Evolutionary conservation across 768 basidiomycete genomes (phyloP).

Genomic region (Imleria badia): DNA sequence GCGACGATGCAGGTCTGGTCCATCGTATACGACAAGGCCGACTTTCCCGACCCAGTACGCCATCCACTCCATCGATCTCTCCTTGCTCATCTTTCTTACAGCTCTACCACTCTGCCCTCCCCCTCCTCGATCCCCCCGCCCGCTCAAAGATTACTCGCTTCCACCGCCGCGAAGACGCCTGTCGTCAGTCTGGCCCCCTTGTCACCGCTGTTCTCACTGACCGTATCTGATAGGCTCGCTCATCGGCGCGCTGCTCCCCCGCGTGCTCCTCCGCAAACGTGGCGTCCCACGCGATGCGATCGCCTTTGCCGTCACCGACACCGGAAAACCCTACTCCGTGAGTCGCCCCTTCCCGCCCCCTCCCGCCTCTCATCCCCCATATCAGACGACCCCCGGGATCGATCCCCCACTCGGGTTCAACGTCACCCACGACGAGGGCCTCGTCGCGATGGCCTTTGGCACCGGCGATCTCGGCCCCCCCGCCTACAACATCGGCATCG

Average conservation of each 20-base stretch:
- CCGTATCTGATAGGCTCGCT: slow-evolving; percentile 60
- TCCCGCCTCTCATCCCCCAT: slow-evolving; percentile 5
- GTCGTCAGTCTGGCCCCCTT: slow-evolving; percentile 43
- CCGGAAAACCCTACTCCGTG: slow-evolving; percentile 78
- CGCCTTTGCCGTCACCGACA: slow-evolving; percentile 53
- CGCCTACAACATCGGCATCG: slow-evolving; percentile 62
- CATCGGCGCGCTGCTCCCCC: slow-evolving; percentile 72
- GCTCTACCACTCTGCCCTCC: slow-evolving; percentile 64
- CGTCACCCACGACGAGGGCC: slow-evolving; percentile 74
- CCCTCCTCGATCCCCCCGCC: slow-evolving; percentile 56
- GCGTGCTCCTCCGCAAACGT: slow-evolving; percentile 58
- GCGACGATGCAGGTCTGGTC: slow-evolving; percentile 44
- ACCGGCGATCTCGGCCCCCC: slow-evolving; percentile 52
- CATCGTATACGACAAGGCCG: slow-evolving; percentile 35
- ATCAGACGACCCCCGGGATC: slow-evolving; percentile 44
- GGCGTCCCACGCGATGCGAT: slow-evolving; percentile 50
- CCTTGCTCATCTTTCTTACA: slow-evolving; percentile 27
- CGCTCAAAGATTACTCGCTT: slow-evolving; percentile 60
- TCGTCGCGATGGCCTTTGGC: slow-evolving; percentile 65
- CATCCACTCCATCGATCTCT: not conserved
- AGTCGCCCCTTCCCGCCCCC: slow-evolving; percentile 27
- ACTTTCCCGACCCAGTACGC: slow-evolving; percentile 39
- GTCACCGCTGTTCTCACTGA: not conserved
- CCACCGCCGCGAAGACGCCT: slow-evolving; percentile 71
- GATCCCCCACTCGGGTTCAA: slow-evolving; percentile 72